These are phyloP conservation scores for Gillenia trifoliata DNA, from an alignment of 306 rosid species.

Conservation along the genomic window DNA sequence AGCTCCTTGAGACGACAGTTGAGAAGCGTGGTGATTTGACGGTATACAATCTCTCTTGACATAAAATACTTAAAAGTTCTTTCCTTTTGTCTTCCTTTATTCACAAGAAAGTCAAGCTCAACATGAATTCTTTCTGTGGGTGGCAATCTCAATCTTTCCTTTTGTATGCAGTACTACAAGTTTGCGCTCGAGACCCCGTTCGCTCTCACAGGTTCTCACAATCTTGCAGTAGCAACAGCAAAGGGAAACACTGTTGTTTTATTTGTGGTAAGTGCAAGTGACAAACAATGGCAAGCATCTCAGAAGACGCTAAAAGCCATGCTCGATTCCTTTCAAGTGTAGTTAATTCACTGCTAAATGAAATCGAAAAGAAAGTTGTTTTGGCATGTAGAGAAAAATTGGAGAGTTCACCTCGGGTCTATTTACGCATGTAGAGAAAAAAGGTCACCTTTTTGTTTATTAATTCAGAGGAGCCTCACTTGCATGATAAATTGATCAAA, in stretches of 20 bases:
- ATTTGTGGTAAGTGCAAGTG: slow-evolving; percentile 89
- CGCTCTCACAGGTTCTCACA: slow-evolving; percentile 91
- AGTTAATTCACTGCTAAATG: slow-evolving; percentile 10
- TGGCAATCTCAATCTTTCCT: background rate
- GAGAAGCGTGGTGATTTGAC: slow-evolving; percentile 80
- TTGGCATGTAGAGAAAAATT: no score
- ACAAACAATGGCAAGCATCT: slow-evolving; percentile 83
- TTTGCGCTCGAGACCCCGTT: slow-evolving; percentile 82
- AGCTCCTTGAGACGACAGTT: slow-evolving; percentile 69
- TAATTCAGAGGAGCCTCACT: no score
- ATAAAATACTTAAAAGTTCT: background rate
- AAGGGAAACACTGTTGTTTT: slow-evolving; percentile 89
- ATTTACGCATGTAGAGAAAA: no score
- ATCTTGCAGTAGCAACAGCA: slow-evolving; percentile 96
- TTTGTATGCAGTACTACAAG: slow-evolving; percentile 69
- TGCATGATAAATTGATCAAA: no score
- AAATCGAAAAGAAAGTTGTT: background rate
- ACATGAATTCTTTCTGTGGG: no score
- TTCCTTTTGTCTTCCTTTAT: background rate
- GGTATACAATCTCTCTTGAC: slow-evolving; percentile 30
- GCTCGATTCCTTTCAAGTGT: slow-evolving; percentile 81
- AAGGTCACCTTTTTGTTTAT: no score
- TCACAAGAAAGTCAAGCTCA: background rate
- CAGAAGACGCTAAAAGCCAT: slow-evolving; percentile 69
- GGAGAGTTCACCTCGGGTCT: no score